Conservation (phyloP, 805 yeast genomes). For the Maudiozyma serrabonitensis region DNA sequence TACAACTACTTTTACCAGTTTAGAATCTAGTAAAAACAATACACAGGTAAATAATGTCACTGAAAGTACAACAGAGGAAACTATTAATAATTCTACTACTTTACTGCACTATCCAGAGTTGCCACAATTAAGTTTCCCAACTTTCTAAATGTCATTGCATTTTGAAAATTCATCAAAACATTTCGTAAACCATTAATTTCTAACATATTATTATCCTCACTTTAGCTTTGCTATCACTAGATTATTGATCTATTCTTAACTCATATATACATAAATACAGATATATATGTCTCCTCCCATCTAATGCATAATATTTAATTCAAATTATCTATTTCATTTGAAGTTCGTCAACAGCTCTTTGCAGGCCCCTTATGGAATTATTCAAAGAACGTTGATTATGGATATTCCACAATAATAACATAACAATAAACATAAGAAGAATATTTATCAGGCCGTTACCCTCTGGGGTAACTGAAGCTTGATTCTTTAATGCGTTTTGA, state of each 20-base stretch:
- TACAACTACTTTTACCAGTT: background rate
- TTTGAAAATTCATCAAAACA: background rate
- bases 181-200: too few species aligned
- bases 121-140: constrained; percentile 17
- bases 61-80: background rate
- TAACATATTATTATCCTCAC: too few species aligned
- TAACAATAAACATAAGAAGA: background rate
- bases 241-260: background rate
- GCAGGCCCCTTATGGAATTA: background rate
- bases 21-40: background rate
- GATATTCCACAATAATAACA: constrained; percentile 1
- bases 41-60: background rate
- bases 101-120: constrained; percentile 19
- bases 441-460: background rate
- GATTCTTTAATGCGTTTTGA: background rate
- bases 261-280: background rate
- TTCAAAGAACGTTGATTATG: constrained; percentile 1
- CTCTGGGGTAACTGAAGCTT: too few species aligned
- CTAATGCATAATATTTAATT: constrained; percentile 2
- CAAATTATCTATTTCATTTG: background rate
- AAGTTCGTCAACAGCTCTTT: background rate
- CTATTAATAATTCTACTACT: background rate
- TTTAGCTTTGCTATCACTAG: too few species aligned
- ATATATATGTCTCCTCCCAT: background rate
- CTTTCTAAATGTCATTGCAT: constrained; percentile 6